Percentiles rank a stretch among this genome's conserved stretches.
Evolutionary conservation across 2,329 filamentous ascomycete genomes (phyloP).

Genomic region (Diaporthe nobilis): DNA sequence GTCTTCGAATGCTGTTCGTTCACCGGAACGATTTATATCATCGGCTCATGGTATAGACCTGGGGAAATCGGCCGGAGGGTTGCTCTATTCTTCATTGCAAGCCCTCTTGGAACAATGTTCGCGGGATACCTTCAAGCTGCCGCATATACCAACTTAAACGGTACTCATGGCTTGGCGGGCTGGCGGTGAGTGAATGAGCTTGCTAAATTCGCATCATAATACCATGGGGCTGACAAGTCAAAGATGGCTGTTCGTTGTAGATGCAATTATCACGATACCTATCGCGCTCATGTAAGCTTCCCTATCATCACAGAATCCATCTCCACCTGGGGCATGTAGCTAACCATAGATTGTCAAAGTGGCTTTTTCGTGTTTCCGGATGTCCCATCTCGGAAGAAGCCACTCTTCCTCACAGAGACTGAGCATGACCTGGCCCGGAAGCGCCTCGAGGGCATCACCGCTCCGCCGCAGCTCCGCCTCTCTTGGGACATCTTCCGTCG

Average conservation of each 20-base stretch:
- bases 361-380: slow-evolving; percentile 8
- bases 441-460: not conserved
- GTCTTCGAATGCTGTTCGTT: slow-evolving; percentile 50
- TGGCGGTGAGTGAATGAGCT: slow-evolving; percentile 56
- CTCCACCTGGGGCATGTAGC: not conserved
- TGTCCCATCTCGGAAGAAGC: slow-evolving; percentile 7
- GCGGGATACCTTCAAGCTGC: slow-evolving; percentile 58
- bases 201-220: too few species aligned
- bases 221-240: not conserved
- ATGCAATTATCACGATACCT: slow-evolving; percentile 11
- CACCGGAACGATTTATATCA: slow-evolving; percentile 51
- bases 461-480: not conserved
- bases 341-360: not conserved
- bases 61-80: slow-evolving; percentile 60
- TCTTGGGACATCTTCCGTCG: slow-evolving; percentile 10
- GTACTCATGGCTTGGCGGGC: slow-evolving; percentile 61
- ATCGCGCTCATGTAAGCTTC: not conserved
- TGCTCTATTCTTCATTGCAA: slow-evolving; percentile 64
- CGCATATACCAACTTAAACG: slow-evolving; percentile 64
- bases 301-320: not conserved
- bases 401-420: not conserved
- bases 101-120: slow-evolving; percentile 65
- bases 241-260: slow-evolving; percentile 10
- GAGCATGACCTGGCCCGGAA: not conserved
- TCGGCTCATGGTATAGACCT: slow-evolving; percentile 55